Evolutionary conservation across 768 basidiomycete species (phyloP).

Genomic region (Termitomyces sp.): DNA sequence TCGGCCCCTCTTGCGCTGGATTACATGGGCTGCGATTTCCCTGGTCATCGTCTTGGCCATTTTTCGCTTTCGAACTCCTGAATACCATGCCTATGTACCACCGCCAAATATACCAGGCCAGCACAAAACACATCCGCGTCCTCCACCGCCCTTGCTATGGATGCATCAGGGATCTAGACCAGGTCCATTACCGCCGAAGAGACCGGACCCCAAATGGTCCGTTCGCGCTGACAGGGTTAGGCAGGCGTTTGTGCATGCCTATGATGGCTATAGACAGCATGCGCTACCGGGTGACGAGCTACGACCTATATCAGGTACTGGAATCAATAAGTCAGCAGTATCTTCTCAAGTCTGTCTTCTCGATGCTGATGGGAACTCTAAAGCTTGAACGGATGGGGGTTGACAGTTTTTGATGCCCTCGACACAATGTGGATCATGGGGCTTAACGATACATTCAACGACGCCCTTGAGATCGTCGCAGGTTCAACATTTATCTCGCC

Average conservation of each 20-base stretch:
- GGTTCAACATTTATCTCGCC: conserved; percentile 39
- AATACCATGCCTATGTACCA: background rate
- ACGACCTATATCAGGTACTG: conserved; percentile 40
- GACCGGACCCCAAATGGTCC: conserved; percentile 31
- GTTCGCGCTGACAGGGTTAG: conserved; percentile 48
- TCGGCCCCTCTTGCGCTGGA: conserved; percentile 17
- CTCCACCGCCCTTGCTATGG: conserved; percentile 5
- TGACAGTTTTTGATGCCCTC: conserved; percentile 70
- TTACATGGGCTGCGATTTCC: conserved; percentile 16
- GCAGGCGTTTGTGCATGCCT: conserved; percentile 57
- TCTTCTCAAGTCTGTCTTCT: background rate
- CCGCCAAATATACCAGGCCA: conserved; percentile 5
- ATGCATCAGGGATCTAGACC: background rate
- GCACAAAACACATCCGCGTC: background rate
- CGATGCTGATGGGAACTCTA: background rate
- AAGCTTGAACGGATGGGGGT: conserved; percentile 73
- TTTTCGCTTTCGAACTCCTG: conserved; percentile 1
- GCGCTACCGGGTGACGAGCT: conserved; percentile 58
- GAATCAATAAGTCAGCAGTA: conserved; percentile 46
- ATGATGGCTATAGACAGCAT: conserved; percentile 42
- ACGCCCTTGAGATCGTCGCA: conserved; percentile 48
- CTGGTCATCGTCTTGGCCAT: conserved; percentile 13
- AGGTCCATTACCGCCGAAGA: background rate
- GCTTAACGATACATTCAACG: conserved; percentile 54
- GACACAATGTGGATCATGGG: conserved; percentile 84